These are phyloP conservation scores for Diplosphaera chodatii DNA, from an alignment of 139 green algal species.

Conservation along the genomic window DNA sequence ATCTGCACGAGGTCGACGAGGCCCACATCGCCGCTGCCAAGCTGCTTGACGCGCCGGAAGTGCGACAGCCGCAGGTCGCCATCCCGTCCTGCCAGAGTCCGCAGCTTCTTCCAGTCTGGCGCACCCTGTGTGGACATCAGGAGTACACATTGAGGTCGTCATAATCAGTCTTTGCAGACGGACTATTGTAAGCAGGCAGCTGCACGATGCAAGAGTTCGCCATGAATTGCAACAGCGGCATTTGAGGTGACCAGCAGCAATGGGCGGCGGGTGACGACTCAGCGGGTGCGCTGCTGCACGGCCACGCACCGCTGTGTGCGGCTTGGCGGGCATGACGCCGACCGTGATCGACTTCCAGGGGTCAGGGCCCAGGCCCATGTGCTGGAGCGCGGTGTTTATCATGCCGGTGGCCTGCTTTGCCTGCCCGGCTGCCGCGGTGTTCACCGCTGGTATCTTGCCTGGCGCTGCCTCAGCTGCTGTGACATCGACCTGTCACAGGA, in stretches of 20 bases:
- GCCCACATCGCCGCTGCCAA: conserved; percentile 84
- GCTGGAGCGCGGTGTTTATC: conserved; percentile 12
- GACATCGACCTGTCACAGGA: conserved; percentile 61
- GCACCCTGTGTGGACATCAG: neutral
- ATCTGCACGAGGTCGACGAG: conserved; percentile 93
- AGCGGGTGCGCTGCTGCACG: too few relatives aligned
- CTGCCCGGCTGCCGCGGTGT: conserved; percentile 34
- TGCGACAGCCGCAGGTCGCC: conserved; percentile 73
- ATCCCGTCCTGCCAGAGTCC: conserved; percentile 45
- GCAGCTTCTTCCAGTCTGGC: conserved; percentile 31
- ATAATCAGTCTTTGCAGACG: too few relatives aligned
- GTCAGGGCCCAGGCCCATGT: conserved; percentile 29
- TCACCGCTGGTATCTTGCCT: conserved; percentile 8
- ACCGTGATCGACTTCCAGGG: conserved; percentile 58
- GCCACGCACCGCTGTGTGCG: conserved; percentile 29
- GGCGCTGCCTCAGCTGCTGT: conserved; percentile 34
- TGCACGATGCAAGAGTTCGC: too few relatives aligned
- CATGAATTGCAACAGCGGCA: too few relatives aligned
- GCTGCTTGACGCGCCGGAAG: conserved; percentile 82
- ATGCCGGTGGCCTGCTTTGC: neutral
- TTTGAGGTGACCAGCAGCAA: too few relatives aligned
- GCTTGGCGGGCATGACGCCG: conserved; percentile 32
- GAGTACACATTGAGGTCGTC: too few relatives aligned
- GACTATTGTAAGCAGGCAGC: too few relatives aligned
- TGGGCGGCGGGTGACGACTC: too few relatives aligned